Percentiles rank a stretch among this genome's conserved stretches.
These are phyloP conservation scores for Phaeosphaeria sp. DNA, from an alignment of 2,329 filamentous ascomycete species.

Conservation along the genomic window DNA sequence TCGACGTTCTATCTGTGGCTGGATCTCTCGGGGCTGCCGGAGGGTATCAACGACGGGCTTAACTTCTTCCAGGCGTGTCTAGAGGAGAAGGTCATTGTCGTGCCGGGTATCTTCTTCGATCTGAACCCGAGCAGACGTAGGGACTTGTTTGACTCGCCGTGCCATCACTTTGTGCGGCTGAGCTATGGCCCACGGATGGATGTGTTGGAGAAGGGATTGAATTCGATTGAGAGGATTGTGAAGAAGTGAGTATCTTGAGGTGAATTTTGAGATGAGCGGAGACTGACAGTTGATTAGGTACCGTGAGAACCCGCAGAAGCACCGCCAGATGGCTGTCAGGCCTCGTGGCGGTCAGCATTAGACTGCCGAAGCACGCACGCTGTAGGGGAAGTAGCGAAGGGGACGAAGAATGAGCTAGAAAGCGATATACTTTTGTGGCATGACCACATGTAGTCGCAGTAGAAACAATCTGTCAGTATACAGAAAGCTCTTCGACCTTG, in stretches of 20 bases:
- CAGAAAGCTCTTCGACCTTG: too few relatives aligned
- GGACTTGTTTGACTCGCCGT: slow-evolving; percentile 92
- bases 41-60: slow-evolving; percentile 86
- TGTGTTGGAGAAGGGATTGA: slow-evolving; percentile 48
- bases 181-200: slow-evolving; percentile 52
- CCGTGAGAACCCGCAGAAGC: slow-evolving; percentile 17
- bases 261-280: neutral
- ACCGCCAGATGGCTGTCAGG: slow-evolving; percentile 17
- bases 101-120: slow-evolving; percentile 98
- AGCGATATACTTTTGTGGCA: too few relatives aligned
- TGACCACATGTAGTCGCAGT: too few relatives aligned
- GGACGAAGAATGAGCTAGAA: too few relatives aligned
- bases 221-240: slow-evolving; percentile 49
- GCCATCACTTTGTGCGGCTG: slow-evolving; percentile 66
- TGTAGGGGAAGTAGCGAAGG: too few relatives aligned
- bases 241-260: slow-evolving; percentile 43
- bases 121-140: slow-evolving; percentile 87
- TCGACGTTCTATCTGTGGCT: slow-evolving; percentile 94
- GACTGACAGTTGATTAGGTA: slow-evolving; percentile 12
- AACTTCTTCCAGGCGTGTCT: slow-evolving; percentile 97
- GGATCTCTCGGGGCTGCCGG: slow-evolving; percentile 70
- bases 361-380: too few relatives aligned
- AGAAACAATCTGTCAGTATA: too few relatives aligned
- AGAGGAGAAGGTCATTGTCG: slow-evolving; percentile 93
- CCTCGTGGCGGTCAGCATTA: slow-evolving; percentile 16